Conservation (phyloP, 257 asterid species). For the Solanum etuberosum region DNA sequence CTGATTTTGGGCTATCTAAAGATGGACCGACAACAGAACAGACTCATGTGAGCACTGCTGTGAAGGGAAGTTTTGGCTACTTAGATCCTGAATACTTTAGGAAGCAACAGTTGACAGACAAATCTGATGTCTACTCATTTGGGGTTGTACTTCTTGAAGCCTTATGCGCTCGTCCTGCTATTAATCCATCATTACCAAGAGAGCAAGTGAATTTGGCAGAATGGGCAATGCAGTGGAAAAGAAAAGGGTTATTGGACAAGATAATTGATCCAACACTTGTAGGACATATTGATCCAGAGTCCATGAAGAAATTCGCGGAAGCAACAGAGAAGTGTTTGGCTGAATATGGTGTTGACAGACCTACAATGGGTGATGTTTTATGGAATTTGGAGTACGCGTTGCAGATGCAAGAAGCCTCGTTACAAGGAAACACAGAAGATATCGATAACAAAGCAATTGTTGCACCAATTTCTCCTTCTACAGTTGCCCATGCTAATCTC, state of each 20-base stretch:
- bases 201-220: constrained; percentile 20
- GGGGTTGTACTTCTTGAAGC: constrained; percentile 13
- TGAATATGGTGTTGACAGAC: constrained; percentile 13
- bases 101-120: constrained; percentile 13
- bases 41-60: constrained; percentile 12
- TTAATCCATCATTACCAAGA: constrained; percentile 9
- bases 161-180: constrained; percentile 13
- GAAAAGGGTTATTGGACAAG: constrained; percentile 11
- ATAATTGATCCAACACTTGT: constrained; percentile 8
- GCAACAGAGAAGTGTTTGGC: constrained; percentile 16
- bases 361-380: constrained; percentile 15
- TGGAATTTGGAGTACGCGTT: constrained; percentile 18
- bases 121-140: constrained; percentile 13
- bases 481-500: neutral
- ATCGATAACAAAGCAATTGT: neutral
- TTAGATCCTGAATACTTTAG: constrained; percentile 17
- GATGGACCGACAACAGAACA: constrained; percentile 13
- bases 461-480: neutral
- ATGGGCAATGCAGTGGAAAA: constrained; percentile 21
- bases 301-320: constrained; percentile 3
- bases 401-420: constrained; percentile 18
- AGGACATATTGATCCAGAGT: constrained; percentile 6
- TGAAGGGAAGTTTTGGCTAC: constrained; percentile 15
- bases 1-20: constrained; percentile 16
- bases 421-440: constrained; percentile 8